Conservation (phyloP, 2,329 filamentous ascomycete genomes). For the Fusarium secorum region DNA sequence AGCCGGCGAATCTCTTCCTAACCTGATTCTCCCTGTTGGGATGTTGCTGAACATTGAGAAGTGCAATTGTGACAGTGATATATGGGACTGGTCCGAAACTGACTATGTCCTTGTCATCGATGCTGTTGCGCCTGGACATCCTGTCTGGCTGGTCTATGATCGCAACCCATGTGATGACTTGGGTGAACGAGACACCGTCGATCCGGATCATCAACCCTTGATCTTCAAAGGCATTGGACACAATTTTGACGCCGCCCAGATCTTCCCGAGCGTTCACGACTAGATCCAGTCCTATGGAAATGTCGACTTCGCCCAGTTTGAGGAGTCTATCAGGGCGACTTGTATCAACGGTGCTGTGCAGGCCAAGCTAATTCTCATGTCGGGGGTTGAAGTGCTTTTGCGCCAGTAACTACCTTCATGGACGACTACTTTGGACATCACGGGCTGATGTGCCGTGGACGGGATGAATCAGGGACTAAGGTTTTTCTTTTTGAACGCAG, state of each 20-base stretch:
- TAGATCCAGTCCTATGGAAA: neutral
- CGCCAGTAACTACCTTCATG: neutral
- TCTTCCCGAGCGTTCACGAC: neutral
- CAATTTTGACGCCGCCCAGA: neutral
- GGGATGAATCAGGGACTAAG: neutral
- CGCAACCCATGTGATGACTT: accelerated
- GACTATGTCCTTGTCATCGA: neutral
- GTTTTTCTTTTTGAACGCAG: neutral
- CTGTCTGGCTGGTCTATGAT: neutral
- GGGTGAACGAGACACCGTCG: accelerated
- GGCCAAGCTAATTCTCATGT: accelerated
- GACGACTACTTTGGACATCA: neutral
- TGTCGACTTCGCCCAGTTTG: neutral
- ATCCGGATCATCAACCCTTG: accelerated
- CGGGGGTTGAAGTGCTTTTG: accelerated
- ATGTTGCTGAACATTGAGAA: accelerated
- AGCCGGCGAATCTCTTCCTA: neutral
- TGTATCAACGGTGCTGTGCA: accelerated
- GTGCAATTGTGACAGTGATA: too few species aligned
- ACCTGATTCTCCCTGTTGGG: neutral
- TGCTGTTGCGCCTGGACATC: neutral
- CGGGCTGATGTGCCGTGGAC: accelerated
- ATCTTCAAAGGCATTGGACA: neutral
- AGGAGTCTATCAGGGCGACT: neutral
- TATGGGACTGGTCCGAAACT: neutral